Percentiles rank a stretch among this genome's conserved stretches.
Conservation (phyloP, 75 land plant species). For the Picea sitchensis region DNA sequence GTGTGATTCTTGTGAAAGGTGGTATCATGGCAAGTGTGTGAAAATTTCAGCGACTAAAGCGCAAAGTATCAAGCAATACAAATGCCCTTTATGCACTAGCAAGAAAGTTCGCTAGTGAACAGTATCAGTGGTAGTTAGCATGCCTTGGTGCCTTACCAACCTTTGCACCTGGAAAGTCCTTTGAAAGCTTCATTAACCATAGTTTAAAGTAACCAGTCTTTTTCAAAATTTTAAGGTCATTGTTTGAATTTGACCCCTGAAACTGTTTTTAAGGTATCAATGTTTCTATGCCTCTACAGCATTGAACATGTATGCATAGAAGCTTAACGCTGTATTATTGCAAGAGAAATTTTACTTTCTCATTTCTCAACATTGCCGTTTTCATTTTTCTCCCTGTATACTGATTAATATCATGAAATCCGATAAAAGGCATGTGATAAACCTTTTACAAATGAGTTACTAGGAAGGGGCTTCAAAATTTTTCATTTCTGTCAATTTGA, state of each 20-base stretch:
- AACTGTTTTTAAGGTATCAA: background rate
- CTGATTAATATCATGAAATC: background rate
- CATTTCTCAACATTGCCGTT: background rate
- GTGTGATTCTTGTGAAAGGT: slow-evolving; percentile 56
- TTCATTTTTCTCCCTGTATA: background rate
- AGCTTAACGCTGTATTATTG: background rate
- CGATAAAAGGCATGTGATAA: background rate
- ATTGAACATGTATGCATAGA: background rate
- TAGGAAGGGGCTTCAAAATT: background rate
- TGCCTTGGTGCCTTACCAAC: background rate
- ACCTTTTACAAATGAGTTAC: background rate
- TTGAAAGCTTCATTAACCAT: background rate
- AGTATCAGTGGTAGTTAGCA: background rate
- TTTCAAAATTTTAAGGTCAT: background rate
- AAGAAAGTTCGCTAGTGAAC: slow-evolving; percentile 25
- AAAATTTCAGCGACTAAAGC: slow-evolving; percentile 64
- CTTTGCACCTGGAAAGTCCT: background rate
- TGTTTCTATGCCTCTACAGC: background rate
- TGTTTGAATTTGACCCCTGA: background rate
- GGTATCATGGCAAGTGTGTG: slow-evolving; percentile 72
- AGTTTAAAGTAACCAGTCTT: background rate
- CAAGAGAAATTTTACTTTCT: background rate
- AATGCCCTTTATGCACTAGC: slow-evolving; percentile 52
- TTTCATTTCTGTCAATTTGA: background rate
- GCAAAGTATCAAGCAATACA: slow-evolving; percentile 62